Evolutionary conservation across 192 early-diverging fungal species (phyloP), one percentile per base, ranked within the genome.

Genomic region (Backusella westeae): DNA sequence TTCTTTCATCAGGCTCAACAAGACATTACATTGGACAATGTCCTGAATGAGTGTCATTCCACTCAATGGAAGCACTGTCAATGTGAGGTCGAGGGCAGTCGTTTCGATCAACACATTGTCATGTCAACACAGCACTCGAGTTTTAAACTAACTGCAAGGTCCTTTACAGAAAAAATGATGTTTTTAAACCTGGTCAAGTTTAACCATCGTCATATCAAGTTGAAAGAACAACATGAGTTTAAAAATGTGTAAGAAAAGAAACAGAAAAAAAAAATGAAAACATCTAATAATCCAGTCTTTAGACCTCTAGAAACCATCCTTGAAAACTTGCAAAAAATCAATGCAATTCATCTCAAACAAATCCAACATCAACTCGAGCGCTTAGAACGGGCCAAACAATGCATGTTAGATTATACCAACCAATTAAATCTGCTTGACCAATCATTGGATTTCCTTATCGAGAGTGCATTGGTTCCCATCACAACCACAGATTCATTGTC

Each of bases 181-280:
- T 77, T 77, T 72, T 29, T 77, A 21, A 70, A 77, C 21, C 39
- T 77, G 15, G n/a, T 77, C 5, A 21, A 44, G 3, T 63, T 77
- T 21, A 77, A 53, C 9, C 69, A 71, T 14, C 29, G 52, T 46
- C 6, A 21, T 17, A 23, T 4, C 26, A 10, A 19, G 10, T 38
- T 12, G 29, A 39, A 12, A 23, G 23, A n/a, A 23, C n/a, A 19
- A 17, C 36, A 19, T 2, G 21, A 69, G 26, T 19, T 10, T 38
- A 38, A 3, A 69, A 36, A 21, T 17, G 6, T 39, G 38, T 39
- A 23, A 38, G n/a, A 59, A 59, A 26, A 26, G 26, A 10, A 59
- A 14, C 1, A 59, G 10, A 26, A 23, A 59, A 59, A 59, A 26
- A 59, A 59, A 23, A 56, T 12, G 5, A 23, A 12, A 3, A 26